Percentiles rank a stretch among this genome's conserved stretches.
Evolutionary conservation across 148 eudicot species (phyloP).

Genomic region (Silene uniflora): DNA sequence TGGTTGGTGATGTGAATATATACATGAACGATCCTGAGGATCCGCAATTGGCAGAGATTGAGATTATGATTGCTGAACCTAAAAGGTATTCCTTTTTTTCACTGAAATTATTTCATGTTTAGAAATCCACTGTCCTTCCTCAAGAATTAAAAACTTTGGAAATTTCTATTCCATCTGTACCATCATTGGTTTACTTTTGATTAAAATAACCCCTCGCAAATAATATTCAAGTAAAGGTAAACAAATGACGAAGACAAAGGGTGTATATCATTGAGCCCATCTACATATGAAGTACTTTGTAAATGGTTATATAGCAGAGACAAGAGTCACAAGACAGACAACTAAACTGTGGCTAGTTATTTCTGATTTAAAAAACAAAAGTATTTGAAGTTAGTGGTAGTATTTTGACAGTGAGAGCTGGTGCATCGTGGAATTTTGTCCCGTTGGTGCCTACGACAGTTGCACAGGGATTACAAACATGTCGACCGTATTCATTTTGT

Average conservation of each 20-base stretch:
- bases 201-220: too few species aligned
- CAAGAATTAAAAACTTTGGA: neutral
- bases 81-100: conserved; percentile 32
- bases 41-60: conserved; percentile 69
- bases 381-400: neutral
- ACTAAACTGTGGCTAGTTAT: neutral
- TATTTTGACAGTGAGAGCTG: neutral
- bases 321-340: neutral
- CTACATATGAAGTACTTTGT: neutral
- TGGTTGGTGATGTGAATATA: conserved; percentile 94
- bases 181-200: too few species aligned
- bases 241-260: too few species aligned
- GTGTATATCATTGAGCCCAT: too few species aligned
- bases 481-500: neutral
- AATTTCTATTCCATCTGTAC: too few species aligned
- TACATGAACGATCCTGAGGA: conserved; percentile 94
- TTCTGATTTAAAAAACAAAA: neutral
- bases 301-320: neutral
- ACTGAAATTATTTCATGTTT: neutral
- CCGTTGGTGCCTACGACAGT: neutral
- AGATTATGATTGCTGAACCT: conserved; percentile 92
- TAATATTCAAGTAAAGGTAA: too few species aligned
- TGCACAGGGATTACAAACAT: neutral
- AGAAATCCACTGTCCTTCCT: neutral
- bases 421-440: neutral